Base-by-base conservation (phyloP, 2,329 filamentous ascomycete species). In the Huntiella omanensis region DNA sequence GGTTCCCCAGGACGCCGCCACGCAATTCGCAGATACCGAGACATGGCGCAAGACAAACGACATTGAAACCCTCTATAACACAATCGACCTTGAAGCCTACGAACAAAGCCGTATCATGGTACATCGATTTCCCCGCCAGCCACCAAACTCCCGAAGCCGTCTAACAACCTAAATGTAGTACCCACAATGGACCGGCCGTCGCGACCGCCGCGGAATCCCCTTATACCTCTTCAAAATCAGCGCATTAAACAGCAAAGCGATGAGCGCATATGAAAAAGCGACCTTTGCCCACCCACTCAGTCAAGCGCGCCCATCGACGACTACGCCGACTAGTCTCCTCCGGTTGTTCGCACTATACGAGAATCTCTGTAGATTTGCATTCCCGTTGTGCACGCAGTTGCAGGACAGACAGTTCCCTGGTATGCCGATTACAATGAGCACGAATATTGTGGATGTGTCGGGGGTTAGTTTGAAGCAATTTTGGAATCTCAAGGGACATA, bases 281-380 rank as follows among this genome's bases (percentile, higher is more conserved):
- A 61, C 62, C 52, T 68, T 76, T 55, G 70, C 72, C 43, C 66
- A 67, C 15, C 68, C 68, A 37, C 67, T 71, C 49, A 70, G 70
- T 55, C 70, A 77, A 54, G 77, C 80, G 53, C 71, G 76, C 54
- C 65, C 71, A 5, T 73, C 79, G 52, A 72, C 74, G 53, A 80
- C 78, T 55, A 80, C 74, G 1, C 73, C 82, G 0, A 67, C 80
- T 19, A 84, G 84, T 57, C 73, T 94, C 57, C 68, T 95, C 45
- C 82, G 85, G 17, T 71, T 96, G 4, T 94, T 94, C 59, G 85
- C 87, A 1, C 70, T 95, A 12, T 96, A 96, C 65, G 88, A 96
- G 65, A 91, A 91, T 62, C 70, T 95, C 48, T 86, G 82, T 33
- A 74, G 81, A 54, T 95, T 95, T 62, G 78, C 80, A 52, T 77